A percentile compares a stretch with the other conserved stretches of the same genome.
Conservation (phyloP, 805 yeast species). For the Metschnikowia picachoensis region DNA sequence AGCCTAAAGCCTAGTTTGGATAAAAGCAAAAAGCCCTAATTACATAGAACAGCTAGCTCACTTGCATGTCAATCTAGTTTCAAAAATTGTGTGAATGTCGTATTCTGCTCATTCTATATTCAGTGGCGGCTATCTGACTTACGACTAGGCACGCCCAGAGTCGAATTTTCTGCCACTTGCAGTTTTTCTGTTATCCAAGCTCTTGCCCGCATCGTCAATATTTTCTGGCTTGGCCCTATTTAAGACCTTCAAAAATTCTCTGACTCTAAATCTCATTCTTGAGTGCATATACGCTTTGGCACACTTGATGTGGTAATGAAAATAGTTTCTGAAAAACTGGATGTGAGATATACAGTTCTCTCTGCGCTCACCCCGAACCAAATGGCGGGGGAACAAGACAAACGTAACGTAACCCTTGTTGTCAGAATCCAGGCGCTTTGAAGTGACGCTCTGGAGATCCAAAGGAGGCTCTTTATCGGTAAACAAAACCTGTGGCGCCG, state of each 20-base stretch:
- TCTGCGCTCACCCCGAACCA: constrained; percentile 56
- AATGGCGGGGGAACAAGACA: constrained; percentile 80
- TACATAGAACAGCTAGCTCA: no score
- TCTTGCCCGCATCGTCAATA: constrained; percentile 60
- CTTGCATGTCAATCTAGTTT: no score
- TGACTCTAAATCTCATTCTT: constrained; percentile 94
- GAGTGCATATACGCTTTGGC: constrained; percentile 98
- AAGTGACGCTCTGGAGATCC: constrained; percentile 48
- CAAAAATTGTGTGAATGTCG: no score
- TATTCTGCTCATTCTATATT: no score
- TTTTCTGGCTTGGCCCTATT: constrained; percentile 96
- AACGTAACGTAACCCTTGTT: constrained; percentile 56
- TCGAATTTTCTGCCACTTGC: constrained; percentile 71
- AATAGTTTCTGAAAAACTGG: constrained; percentile 89
- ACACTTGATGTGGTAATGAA: constrained; percentile 98
- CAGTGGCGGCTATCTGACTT: background rate
- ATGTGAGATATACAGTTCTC: constrained; percentile 90
- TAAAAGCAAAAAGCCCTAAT: no score
- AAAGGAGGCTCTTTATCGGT: constrained; percentile 90
- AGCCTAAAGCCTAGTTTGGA: constrained; percentile 43
- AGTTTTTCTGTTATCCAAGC: constrained; percentile 53
- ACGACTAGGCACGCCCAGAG: constrained; percentile 13
- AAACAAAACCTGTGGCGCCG: constrained; percentile 96
- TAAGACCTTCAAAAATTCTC: constrained; percentile 89
- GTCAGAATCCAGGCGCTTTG: constrained; percentile 42